Base-by-base conservation (phyloP, 768 basidiomycete species). In the Mycena capillaripes region DNA sequence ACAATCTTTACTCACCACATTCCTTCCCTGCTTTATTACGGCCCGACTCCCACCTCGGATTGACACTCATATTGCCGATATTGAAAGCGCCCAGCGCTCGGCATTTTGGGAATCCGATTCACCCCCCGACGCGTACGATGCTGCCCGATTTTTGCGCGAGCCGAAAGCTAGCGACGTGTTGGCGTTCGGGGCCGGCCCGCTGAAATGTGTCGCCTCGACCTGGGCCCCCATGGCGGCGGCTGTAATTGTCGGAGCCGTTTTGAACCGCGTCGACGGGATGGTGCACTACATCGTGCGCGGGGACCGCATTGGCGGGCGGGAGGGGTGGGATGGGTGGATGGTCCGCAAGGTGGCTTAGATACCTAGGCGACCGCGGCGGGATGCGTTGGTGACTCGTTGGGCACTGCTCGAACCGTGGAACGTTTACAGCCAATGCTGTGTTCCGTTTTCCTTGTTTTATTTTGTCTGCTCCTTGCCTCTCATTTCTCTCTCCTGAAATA, bases 161-260 rank as follows among this genome's bases (percentile, higher is more conserved):
- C 77, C 19, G 55, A 76, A 75, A 48, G 66, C 68, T 12, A 66
- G 62, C 3, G 70, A 80, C 34, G 67, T 76, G 75, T 74, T 86
- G 12, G 81, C 88, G 0, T 92, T 92, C 73, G 91, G 91, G 2
- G 74, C 77, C 59, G 88, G 88, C 2, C 80, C 80, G 14, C 73
- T 90, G 61, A 75, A 80, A n/a, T 90, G 89, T 58, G 81, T 87
- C 10, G 90, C 87, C 0, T 75, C 76, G 21, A 79, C 77, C 4
- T 90, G 89, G 85, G 90, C 88, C 8, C 86, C 89, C 1, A 83
- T 87, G 59, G 87, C 88, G 1, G 87, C 85, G 3, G 90, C 82
- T 0, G 70, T 90, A 2, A 81, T 92, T 32, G 83, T 83, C 4
- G 87, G 84, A 0, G 83, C 81, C 16, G 70, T 89, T 5, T 66